Base-by-base conservation (phyloP, 2,329 filamentous ascomycete genomes). In the Hirsutella minnesotensis region DNA sequence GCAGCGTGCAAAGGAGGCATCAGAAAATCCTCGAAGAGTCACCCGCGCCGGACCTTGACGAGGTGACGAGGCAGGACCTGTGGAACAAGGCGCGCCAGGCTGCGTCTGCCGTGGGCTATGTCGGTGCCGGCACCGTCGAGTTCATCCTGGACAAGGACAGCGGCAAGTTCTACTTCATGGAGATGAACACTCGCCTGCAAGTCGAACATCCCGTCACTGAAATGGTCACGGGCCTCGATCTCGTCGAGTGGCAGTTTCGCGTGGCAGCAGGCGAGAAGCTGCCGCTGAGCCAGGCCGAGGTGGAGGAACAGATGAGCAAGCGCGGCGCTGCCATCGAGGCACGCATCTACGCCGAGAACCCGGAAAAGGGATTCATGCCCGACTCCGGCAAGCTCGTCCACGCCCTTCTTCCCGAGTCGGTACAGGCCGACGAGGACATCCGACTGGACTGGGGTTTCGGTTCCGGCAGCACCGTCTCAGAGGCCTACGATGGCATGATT, bases 401-500 rank as follows among this genome's bases (percentile, higher is more conserved):
- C 59, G 77, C 96, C 10, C 75, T 77, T 29, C 88, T 85, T 2
- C 89, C 90, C 0, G 63, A 67, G 22, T 66, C 75, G 1, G 73
- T 76, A 29, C 60, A 67, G 39, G 67, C 74, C 5, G 75, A 78
- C 31, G 73, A 82, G 1, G 83, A 88, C 49, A 76, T 96, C 27
- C 81, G 92, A 34, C 88, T 98, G 50, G 92, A 98, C 56, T 88
- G 89, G 38, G 92, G 92, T 2, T 96, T 96, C 59, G 77, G 89
- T 22, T 75, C 88, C 51, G 92, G 92, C 21, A 90, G 95, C 58
- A 86, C 87, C 48, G 86, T 98, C 3, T 94, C 89, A 0, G 86
- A 90, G 45, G 86, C 92, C 43, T 98, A 98, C 62, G 92, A 98
- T 53, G 92, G 92, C 22, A 98, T 98, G 92, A 95, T 98, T 51